Evolutionary conservation across 1,284 basidiomycete genomes (phyloP).

Genomic region (Lignosus rhinocerotis): DNA sequence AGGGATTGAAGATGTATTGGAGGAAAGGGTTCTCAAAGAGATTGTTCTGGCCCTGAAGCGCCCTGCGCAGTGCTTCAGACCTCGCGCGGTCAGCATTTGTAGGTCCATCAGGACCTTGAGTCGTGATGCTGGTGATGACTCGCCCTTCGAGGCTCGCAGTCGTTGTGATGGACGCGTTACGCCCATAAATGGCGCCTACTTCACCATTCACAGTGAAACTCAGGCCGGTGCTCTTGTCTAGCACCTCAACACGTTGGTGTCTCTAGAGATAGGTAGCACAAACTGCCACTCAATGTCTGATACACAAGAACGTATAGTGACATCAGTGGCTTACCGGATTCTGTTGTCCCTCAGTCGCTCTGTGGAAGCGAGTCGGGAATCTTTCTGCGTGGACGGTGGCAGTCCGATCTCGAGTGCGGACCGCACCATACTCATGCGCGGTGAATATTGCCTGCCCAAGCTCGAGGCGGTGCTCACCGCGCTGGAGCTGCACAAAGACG

Average conservation of each 20-base stretch:
- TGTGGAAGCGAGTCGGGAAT: slow-evolving; percentile 45
- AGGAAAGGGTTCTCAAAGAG: slow-evolving; percentile 56
- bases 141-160: slow-evolving; percentile 28
- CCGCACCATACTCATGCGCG: slow-evolving; percentile 39
- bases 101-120: slow-evolving; percentile 51
- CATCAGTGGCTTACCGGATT: slow-evolving; percentile 16
- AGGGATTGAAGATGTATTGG: slow-evolving; percentile 42
- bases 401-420: slow-evolving; percentile 27
- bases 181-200: slow-evolving; percentile 27
- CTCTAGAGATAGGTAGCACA: neutral
- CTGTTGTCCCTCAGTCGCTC: neutral
- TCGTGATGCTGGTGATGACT: slow-evolving; percentile 28
- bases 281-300: no score
- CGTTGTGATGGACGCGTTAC: slow-evolving; percentile 23
- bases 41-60: slow-evolving; percentile 48
- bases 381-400: slow-evolving; percentile 36
- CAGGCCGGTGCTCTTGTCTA: slow-evolving; percentile 17
- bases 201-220: slow-evolving; percentile 32
- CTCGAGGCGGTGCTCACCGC: slow-evolving; percentile 49
- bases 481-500: slow-evolving; percentile 49
- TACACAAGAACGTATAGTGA: no score
- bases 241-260: slow-evolving; percentile 10
- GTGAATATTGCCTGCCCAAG: slow-evolving; percentile 44
- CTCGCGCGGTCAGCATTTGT: slow-evolving; percentile 54
- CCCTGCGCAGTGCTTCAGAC: slow-evolving; percentile 43